A percentile compares a stretch with the other conserved stretches of the same genome.
Evolutionary conservation across 2,329 filamentous ascomycete species (phyloP).

Genomic region (Pyrenochaeta sp.): DNA sequence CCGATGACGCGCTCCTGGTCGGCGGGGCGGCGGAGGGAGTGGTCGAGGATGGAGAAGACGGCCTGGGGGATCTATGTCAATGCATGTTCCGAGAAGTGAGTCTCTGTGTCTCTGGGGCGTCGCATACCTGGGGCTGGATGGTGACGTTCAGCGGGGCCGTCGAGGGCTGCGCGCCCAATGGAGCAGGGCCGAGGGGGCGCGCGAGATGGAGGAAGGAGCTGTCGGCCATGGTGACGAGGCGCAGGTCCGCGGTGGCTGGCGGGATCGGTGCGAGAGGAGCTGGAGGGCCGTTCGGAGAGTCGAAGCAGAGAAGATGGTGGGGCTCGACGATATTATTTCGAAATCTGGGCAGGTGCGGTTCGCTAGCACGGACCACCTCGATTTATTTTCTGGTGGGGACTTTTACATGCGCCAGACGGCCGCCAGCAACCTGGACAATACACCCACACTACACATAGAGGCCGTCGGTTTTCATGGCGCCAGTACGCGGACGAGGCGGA

Average conservation of each 20-base stretch:
- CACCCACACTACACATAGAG: background rate
- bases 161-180: slow-evolving; percentile 79
- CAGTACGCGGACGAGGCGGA: slow-evolving; percentile 21
- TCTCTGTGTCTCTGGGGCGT: slow-evolving; percentile 2
- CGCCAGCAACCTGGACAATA: background rate
- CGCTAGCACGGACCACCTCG: slow-evolving; percentile 38
- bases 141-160: slow-evolving; percentile 92
- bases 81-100: slow-evolving; percentile 4
- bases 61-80: slow-evolving; percentile 52
- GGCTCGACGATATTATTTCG: slow-evolving; percentile 38
- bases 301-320: slow-evolving; percentile 25
- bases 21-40: slow-evolving; percentile 88
- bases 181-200: slow-evolving; percentile 84
- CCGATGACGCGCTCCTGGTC: slow-evolving; percentile 97
- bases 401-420: slow-evolving; percentile 5
- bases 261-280: too few species aligned
- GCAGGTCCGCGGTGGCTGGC: slow-evolving; percentile 4
- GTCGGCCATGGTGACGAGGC: slow-evolving; percentile 73
- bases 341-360: slow-evolving; percentile 43
- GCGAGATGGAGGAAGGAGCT: slow-evolving; percentile 92
- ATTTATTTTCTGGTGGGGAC: slow-evolving; percentile 26
- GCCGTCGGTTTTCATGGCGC: slow-evolving; percentile 17
- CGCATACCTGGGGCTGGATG: slow-evolving; percentile 89
- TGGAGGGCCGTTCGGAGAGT: slow-evolving; percentile 19
- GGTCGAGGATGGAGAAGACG: slow-evolving; percentile 77